Evolutionary conservation across 192 early-diverging fungal species (phyloP), one percentile per base, ranked within the genome.

Genomic region (Backusella parvicylindrica): DNA sequence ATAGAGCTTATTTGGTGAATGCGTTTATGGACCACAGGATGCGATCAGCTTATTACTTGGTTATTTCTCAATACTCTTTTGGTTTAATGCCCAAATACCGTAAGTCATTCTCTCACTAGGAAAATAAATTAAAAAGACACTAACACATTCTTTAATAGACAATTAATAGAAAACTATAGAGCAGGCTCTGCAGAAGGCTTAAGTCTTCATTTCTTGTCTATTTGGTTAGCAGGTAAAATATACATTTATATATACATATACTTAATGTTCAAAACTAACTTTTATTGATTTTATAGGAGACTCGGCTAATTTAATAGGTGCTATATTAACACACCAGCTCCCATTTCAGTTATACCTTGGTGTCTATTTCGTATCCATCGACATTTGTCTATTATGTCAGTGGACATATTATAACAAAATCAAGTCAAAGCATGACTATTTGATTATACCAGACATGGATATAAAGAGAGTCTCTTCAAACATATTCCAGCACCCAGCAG

Each of bases 61-160:
- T 26, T 92, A 91, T 71, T 43, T 79, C 13, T 92, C 90, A 2
- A 88, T 92, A 65, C 53, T 80, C 15, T 90, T 84, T 75, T 93
- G 91, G 91, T 53, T 93, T 35, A 92, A 89, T 83, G 91, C 91
- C 23, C 91, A 93, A 81, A 75, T 92, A 56, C 91, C 91, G 82
- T 91, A 91, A 78, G 84, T 86, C 28, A 60, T 60, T 60, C 12
- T 50, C 18, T 12, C 26, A 60, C 23, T 60, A 60, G 53, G 53
- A 60, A 60, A 60, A 60, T 60, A 26, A 60, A 60, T 60, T 23
- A 9, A 60, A 13, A 26, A 60, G 18, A n/a, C 63, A 71, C 11
- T 68, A 56, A 66, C 21, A 47, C 35, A 71, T 30, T 49, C 47
- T 79, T 47, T 71, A 40, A 64, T 33, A 90, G 85, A 33, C 71